Evolutionary conservation across 352 stramenopile species (phyloP), one percentile per base, ranked within the genome.

Genomic region (Elongisporangium prolatum): DNA sequence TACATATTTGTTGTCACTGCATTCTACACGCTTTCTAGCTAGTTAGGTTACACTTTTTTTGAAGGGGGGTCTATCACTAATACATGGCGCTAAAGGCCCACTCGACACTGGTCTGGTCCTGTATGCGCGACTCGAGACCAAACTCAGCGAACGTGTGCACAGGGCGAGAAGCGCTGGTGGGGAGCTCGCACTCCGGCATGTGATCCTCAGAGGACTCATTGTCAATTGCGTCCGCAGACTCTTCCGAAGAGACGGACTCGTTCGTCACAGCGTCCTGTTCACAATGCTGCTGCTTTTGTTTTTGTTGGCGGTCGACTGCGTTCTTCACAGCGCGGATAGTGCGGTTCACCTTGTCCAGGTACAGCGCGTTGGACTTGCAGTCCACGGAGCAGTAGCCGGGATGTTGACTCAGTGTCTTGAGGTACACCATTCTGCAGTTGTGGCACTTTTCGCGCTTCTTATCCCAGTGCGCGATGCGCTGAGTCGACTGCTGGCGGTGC

Each of bases 311-410:
- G 55, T 90, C 64, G 22, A 84, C 77, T 7, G 77, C 83, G 59
- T 74, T 60, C 50, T 90, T 88, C 73, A 95, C 83, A 17, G 80
- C 82, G 57, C 76, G 75, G 65, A 92, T 93, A 38, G 79, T 87
- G 69, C 78, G 77, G 70, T 90, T 91, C 2, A 95, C 82, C 66
- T 92, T 89, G 49, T 85, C 73, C 21, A 95, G 66, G 70, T 95
- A 95, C 2, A 67, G 59, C 51, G 84, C 86, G 71, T 95, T 95
- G 38, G 84, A 92, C 73, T 95, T 92, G 79, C 86, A 95, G 67
- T 95, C 86, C 48, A 95, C 77, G 9, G 86, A 95, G 75, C 86
- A 95, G 57, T 82, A 93, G 69, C 81, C 81, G 5, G 72, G 53
- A 65, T 89, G 76, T 37, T 73, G 70, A 52, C 81, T 93, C n/a